Evolutionary conservation across 441 rosid species (phyloP).

Genomic region (Omphalea diandra): DNA sequence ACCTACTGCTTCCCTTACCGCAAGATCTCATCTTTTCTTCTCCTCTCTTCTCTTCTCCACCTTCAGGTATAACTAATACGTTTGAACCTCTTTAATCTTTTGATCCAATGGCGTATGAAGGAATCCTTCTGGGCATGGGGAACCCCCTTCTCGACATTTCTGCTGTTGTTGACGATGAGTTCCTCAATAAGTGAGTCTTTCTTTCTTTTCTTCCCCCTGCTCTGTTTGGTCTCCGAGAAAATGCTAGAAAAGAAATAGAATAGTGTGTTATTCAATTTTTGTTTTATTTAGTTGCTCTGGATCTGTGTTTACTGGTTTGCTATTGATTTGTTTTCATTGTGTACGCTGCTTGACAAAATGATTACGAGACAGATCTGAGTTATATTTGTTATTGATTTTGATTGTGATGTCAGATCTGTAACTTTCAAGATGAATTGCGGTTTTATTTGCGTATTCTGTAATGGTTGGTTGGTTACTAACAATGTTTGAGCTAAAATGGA

Average conservation of each 20-base stretch:
- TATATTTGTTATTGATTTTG: neutral
- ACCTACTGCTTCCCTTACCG: no score
- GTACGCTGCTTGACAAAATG: neutral
- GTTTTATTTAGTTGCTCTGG: neutral
- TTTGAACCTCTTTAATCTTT: no score
- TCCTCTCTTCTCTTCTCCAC: no score
- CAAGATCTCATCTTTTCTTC: no score
- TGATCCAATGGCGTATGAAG: conserved; percentile 54
- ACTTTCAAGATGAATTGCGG: neutral
- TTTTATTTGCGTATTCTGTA: no score
- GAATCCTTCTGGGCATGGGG: conserved; percentile 86
- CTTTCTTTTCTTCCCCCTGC: neutral
- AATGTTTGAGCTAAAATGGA: neutral
- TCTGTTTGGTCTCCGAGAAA: neutral
- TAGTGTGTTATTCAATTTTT: no score
- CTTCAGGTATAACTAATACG: no score
- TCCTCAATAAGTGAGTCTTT: conserved; percentile 59
- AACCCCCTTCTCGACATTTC: conserved; percentile 96
- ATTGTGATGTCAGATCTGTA: neutral
- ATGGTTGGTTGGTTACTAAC: neutral
- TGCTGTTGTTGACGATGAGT: conserved; percentile 78
- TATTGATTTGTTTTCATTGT: neutral
- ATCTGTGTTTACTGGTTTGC: neutral
- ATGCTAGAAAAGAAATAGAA: no score
- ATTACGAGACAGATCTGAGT: neutral